These are phyloP conservation scores for Geotrichum carabidarum DNA, from an alignment of 1,139 yeast species.

Conservation along the genomic window DNA sequence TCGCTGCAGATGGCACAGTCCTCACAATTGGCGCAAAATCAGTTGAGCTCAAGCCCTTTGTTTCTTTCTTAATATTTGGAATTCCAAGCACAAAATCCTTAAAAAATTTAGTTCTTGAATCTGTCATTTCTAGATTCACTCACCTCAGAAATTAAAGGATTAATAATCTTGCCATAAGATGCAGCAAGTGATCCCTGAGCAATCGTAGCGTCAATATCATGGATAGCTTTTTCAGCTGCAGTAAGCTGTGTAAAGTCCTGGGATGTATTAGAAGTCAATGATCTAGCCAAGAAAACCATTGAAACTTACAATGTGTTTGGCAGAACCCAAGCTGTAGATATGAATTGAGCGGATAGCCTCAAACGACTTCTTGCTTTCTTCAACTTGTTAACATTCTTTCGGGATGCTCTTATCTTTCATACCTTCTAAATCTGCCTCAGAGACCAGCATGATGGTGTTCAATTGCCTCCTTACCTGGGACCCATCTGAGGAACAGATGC, in stretches of 20 bases:
- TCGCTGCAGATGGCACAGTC: not conserved
- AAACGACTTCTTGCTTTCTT: slow-evolving; percentile 12
- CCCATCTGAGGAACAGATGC: slow-evolving; percentile 1
- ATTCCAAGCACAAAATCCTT: not conserved
- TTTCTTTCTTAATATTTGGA: not conserved
- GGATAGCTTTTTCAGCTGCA: slow-evolving; percentile 7
- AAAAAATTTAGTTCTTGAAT: not conserved
- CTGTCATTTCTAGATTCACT: slow-evolving; percentile 1
- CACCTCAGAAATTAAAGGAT: slow-evolving; percentile 17
- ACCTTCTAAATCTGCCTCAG: slow-evolving; percentile 19
- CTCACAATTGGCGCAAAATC: too few relatives aligned
- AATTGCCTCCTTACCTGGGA: slow-evolving; percentile 1
- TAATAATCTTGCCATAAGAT: slow-evolving; percentile 15
- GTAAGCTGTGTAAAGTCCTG: slow-evolving; percentile 15
- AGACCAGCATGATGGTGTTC: slow-evolving; percentile 8
- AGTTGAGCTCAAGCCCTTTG: too few relatives aligned
- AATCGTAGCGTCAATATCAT: slow-evolving; percentile 8
- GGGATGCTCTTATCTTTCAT: not conserved
- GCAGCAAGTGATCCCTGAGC: slow-evolving; percentile 3
- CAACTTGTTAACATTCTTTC: not conserved
- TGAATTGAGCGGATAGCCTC: slow-evolving; percentile 13
- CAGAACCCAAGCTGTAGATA: slow-evolving; percentile 17
- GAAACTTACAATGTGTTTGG: slow-evolving; percentile 13
- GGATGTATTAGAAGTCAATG: not conserved
- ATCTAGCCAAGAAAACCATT: not conserved